phyloP scores from a whole-genome alignment of 768 basidiomycete genomes.

The Suillus alpinus region DNA sequence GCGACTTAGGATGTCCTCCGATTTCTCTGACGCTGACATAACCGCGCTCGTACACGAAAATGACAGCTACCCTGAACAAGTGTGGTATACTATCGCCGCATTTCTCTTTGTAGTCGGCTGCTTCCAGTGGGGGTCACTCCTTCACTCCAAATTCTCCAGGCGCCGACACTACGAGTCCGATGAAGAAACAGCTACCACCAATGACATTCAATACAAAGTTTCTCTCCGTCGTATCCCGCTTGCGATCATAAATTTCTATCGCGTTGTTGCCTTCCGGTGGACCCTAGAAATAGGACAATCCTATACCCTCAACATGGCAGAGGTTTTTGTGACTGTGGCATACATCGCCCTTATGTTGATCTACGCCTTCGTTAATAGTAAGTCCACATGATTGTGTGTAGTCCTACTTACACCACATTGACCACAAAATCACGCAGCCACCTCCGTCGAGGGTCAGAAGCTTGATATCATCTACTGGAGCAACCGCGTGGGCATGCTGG shows the following conservation, averaged over 20 bases:
- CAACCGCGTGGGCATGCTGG: constrained; percentile 30
- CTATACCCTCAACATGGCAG: constrained; percentile 39
- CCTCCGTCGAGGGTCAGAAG: constrained; percentile 15
- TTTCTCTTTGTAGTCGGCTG: constrained; percentile 15
- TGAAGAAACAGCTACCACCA: constrained; percentile 1
- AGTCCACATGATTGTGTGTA: constrained; percentile 5
- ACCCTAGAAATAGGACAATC: constrained; percentile 30
- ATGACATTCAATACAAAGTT: constrained; percentile 1
- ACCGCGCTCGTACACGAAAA: background rate
- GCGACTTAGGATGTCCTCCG: background rate
- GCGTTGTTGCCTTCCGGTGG: constrained; percentile 35
- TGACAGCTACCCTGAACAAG: constrained; percentile 12
- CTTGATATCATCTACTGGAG: constrained; percentile 29
- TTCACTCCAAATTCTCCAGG: constrained; percentile 15
- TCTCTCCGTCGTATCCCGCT: constrained; percentile 24
- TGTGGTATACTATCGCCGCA: constrained; percentile 12
- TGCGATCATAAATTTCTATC: constrained; percentile 33
- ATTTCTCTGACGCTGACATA: background rate
- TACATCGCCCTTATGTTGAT: constrained; percentile 38
- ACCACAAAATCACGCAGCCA: constrained; percentile 14
- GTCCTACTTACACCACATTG: background rate
- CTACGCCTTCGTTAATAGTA: constrained; percentile 39
- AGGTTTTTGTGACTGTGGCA: constrained; percentile 34
- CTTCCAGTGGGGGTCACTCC: constrained; percentile 16
- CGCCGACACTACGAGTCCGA: constrained; percentile 6